These are phyloP conservation scores for Vaccinium corymbosum DNA, from an alignment of 148 eudicot species.

Conservation along the genomic window DNA sequence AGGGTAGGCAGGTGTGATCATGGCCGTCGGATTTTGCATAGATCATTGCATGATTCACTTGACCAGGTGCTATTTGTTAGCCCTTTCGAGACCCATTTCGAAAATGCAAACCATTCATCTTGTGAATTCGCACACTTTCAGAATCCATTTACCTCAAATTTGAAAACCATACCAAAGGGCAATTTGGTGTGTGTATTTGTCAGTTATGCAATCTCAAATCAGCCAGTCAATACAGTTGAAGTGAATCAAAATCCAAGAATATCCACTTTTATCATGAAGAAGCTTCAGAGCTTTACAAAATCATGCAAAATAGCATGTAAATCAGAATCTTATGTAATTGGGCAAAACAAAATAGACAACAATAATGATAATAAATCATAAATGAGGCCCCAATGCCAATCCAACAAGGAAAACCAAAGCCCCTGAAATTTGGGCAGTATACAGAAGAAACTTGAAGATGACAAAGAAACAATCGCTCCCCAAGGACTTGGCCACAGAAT, in stretches of 20 bases:
- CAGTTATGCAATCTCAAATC: too few species aligned
- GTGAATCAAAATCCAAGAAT: background rate
- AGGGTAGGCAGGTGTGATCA: too few species aligned
- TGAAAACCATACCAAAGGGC: too few species aligned
- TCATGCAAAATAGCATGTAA: background rate
- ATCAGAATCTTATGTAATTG: background rate
- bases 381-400: background rate
- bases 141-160: too few species aligned
- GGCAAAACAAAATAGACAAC: background rate
- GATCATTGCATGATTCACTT: too few species aligned
- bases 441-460: background rate
- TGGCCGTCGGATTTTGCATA: too few species aligned
- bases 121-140: too few species aligned
- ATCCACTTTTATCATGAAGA: background rate
- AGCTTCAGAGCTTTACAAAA: conserved; percentile 8
- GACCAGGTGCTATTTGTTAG: too few species aligned
- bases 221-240: too few species aligned
- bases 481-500: background rate
- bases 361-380: background rate
- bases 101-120: too few species aligned
- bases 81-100: too few species aligned
- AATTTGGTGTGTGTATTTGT: too few species aligned
- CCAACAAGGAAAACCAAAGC: background rate
- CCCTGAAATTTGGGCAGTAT: background rate
- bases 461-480: background rate